These are phyloP conservation scores for Parathielavia appendiculata DNA, from an alignment of 495 filamentous ascomycete species.

Conservation along the genomic window DNA sequence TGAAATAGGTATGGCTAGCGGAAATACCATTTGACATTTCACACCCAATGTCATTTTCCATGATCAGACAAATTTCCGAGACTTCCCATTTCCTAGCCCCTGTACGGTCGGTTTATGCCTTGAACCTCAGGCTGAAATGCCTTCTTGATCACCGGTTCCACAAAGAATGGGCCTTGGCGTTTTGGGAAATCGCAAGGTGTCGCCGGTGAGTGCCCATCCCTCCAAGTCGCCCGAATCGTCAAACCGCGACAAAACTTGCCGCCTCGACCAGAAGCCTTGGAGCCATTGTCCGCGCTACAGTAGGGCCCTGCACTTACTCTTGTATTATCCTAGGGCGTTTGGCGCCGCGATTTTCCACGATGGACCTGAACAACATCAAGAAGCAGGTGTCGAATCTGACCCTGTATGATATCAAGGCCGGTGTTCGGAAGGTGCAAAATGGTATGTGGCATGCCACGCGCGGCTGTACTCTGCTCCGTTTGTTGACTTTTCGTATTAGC, in stretches of 20 bases:
- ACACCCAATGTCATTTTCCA: no score
- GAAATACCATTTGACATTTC: no score
- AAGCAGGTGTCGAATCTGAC: conserved; percentile 91
- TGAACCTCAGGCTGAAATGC: neutral
- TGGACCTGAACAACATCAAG: conserved; percentile 83
- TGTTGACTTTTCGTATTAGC: conserved; percentile 47
- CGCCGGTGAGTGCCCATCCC: conserved; percentile 11
- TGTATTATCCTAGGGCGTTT: neutral
- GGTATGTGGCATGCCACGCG: conserved; percentile 50
- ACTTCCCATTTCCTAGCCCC: no score
- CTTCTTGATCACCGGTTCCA: neutral
- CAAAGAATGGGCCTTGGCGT: neutral
- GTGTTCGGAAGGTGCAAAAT: conserved; percentile 97
- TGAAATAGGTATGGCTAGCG: no score
- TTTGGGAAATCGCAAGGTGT: conserved; percentile 27
- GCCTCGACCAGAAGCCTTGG: no score
- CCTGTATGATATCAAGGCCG: conserved; percentile 95
- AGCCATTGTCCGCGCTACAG: neutral
- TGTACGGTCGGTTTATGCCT: no score
- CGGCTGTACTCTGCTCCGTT: neutral
- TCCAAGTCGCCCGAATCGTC: no score
- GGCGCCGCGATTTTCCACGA: conserved; percentile 28
- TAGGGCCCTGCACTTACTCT: neutral
- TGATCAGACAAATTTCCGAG: no score
- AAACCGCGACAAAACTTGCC: neutral